Evolutionary conservation across 148 eudicot species (phyloP), one percentile per base, ranked within the genome.

Genomic region (Limonium bicolor): DNA sequence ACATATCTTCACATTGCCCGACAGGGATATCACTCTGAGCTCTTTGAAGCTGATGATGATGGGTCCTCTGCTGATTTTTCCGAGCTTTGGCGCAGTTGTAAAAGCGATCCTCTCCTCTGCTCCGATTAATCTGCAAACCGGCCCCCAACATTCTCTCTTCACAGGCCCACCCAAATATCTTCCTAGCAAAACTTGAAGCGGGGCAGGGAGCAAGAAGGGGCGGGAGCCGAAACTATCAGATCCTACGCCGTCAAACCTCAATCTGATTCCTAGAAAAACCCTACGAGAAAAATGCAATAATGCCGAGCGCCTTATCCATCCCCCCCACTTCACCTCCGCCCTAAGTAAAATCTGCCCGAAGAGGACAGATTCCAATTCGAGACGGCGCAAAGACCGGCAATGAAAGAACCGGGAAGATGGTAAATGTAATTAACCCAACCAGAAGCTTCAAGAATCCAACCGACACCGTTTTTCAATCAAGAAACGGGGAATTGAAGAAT

Each of bases 51-150:
- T 64, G 64, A 46, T 71, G 65, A 6, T 38, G 53, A 7, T 51
- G 43, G 22, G 48, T 55, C n/a, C n/a, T 38, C 8, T 18, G 23
- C 49, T 54, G 55, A 32, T 42, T 62, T 40, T 55, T 70, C 59
- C 74, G 55, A 17, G 50, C 63, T 48, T 65, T 71, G 0, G 62
- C 63, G 13, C 82, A 63, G 57, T 56, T 59, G 56, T 73, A 69
- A 43, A 76, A 68, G 45, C 79, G 63, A 57, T 76, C 85, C 33
- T 71, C 74, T 8, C 63, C 51, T 16, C 62, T 63, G 55, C 56
- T 74, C 48, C 73, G 40, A 24, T 65, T 76, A 39, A 74, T 70
- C 53, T 80, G 75, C 54, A 85, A 32, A 16, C 92, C 92, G 20
- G 81, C 68, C 15, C 84, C 93, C 42, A 73, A 64, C 87, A 78